Percentiles rank a stretch among this genome's conserved stretches.
These are phyloP conservation scores for Boehmeria nivea DNA, from an alignment of 306 rosid genomes.

Conservation along the genomic window DNA sequence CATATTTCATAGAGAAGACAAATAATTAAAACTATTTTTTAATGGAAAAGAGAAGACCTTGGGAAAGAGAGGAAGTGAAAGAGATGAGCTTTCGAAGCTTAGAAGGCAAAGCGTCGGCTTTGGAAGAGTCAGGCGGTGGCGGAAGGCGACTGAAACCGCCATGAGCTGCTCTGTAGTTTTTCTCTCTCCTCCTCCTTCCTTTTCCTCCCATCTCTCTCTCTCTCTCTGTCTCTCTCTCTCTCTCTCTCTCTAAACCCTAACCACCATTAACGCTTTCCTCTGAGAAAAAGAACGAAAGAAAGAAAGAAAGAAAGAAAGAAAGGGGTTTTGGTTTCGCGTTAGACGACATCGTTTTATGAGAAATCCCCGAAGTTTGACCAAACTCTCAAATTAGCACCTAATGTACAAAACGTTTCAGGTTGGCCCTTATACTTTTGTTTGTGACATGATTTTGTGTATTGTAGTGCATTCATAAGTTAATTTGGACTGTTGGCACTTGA, in stretches of 20 bases:
- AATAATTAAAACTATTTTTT: too few species aligned
- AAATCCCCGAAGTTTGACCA: too few species aligned
- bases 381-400: too few species aligned
- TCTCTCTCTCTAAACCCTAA: background rate
- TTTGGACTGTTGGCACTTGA: too few species aligned
- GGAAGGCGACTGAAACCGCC: conserved; percentile 63
- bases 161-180: conserved; percentile 77
- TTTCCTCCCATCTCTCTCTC: conserved; percentile 56
- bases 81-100: conserved; percentile 68
- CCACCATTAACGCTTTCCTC: background rate
- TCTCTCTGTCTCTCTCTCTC: conserved; percentile 9
- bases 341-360: too few species aligned
- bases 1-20: too few species aligned
- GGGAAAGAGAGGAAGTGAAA: conserved; percentile 37
- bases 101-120: conserved; percentile 57
- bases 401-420: too few species aligned
- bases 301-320: too few species aligned
- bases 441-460: too few species aligned
- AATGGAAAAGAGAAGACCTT: conserved; percentile 21
- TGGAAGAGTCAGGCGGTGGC: conserved; percentile 66
- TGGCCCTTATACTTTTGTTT: too few species aligned
- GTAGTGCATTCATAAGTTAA: too few species aligned
- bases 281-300: background rate
- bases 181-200: conserved; percentile 72
- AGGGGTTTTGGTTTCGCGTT: background rate